Evolutionary conservation across 345 rosid genomes (phyloP).

Genomic region (Eucalyptus pumila): DNA sequence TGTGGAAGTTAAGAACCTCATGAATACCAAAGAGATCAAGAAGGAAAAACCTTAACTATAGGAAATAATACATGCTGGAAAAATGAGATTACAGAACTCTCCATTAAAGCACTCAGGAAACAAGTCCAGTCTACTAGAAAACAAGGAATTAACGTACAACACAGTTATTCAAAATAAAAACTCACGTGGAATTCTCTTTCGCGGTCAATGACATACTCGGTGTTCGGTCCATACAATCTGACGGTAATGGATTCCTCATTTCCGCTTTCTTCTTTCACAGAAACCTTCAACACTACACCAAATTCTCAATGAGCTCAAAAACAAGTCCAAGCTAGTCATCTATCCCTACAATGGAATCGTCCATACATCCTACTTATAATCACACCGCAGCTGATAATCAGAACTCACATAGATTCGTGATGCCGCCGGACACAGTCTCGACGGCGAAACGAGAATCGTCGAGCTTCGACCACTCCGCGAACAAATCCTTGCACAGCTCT

Average conservation of each 20-base stretch:
- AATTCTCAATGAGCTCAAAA: background rate
- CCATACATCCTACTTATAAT: background rate
- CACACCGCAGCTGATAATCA: background rate
- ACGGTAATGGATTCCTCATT: constrained; percentile 47
- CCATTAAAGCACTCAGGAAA: background rate
- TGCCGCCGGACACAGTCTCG: constrained; percentile 83
- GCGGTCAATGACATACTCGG: constrained; percentile 79
- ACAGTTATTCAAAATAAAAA: background rate
- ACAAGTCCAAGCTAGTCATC: background rate
- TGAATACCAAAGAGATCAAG: background rate
- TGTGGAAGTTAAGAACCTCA: background rate
- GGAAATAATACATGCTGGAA: background rate
- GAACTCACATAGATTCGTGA: constrained; percentile 79
- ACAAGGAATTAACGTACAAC: background rate
- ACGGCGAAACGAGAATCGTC: constrained; percentile 60
- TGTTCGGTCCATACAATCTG: constrained; percentile 88
- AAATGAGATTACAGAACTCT: background rate
- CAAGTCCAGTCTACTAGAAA: background rate
- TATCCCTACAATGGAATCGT: background rate
- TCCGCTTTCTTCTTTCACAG: constrained; percentile 56
- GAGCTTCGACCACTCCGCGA: constrained; percentile 57
- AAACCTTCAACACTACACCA: constrained; percentile 69
- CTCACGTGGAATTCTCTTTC: constrained; percentile 64
- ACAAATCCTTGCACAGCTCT: constrained; percentile 76
- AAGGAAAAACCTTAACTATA: background rate